phyloP scores from a whole-genome alignment of 768 basidiomycete genomes.

The Melanogaster broomeanus region DNA sequence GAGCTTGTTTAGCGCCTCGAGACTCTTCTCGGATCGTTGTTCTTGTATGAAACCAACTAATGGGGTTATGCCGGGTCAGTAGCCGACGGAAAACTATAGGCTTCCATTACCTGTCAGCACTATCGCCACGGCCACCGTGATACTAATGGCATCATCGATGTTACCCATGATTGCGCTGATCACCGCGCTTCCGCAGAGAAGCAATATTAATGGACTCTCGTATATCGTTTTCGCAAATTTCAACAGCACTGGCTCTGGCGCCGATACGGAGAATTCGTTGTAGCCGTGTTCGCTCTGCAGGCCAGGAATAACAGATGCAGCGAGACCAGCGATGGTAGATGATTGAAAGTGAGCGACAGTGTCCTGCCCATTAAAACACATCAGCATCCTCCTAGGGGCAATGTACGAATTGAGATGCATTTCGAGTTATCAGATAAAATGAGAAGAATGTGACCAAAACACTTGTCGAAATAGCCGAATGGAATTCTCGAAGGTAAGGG shows the following conservation, averaged over 20 bases:
- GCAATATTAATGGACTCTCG: slow-evolving; percentile 89
- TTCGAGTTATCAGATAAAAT: not conserved
- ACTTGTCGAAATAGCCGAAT: not conserved
- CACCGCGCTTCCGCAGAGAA: slow-evolving; percentile 86
- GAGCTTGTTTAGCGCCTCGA: slow-evolving; percentile 94
- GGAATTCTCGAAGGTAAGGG: slow-evolving; percentile 10
- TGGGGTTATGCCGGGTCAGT: not conserved
- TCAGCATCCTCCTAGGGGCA: slow-evolving; percentile 6
- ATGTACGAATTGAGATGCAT: not conserved
- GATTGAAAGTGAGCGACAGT: slow-evolving; percentile 73
- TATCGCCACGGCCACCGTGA: slow-evolving; percentile 88
- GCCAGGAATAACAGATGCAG: slow-evolving; percentile 58
- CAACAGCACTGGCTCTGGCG: slow-evolving; percentile 76
- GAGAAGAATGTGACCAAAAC: not conserved
- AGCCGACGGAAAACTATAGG: not conserved
- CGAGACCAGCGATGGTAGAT: slow-evolving; percentile 60
- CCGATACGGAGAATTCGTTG: slow-evolving; percentile 89
- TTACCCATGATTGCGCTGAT: slow-evolving; percentile 96
- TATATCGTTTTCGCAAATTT: slow-evolving; percentile 97
- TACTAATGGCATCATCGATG: slow-evolving; percentile 91
- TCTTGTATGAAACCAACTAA: slow-evolving; percentile 95
- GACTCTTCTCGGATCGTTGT: slow-evolving; percentile 88
- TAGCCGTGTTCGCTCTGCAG: slow-evolving; percentile 76
- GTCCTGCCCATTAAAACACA: slow-evolving; percentile 47
- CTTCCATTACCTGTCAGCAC: slow-evolving; percentile 78